Base-by-base conservation (phyloP, 768 basidiomycete genomes). In the Psilocybe cyanescens region DNA sequence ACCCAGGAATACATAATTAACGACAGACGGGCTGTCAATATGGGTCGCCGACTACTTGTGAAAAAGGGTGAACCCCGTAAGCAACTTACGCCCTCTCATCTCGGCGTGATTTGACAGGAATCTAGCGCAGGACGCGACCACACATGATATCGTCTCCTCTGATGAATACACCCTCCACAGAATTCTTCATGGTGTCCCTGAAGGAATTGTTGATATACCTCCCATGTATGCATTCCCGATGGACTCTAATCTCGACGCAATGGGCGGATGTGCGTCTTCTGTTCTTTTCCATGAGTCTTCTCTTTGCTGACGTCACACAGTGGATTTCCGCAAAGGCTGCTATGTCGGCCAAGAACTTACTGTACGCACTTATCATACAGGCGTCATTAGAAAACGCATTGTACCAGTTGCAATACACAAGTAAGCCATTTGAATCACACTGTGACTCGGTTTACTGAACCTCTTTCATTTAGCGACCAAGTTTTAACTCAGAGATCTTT, bases 261-360 rank as follows among this genome's bases (percentile, higher is more conserved):
- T 98, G 92, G 95, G 95, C 53, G 97, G 87, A 69, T 78, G 96
- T 97, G 68, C 75, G 91, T 81, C 29, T 41, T n/a, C 8, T 47
- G 46, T 33, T 56, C 11, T 31, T 47, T 3, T 49, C 24, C 51
- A 16, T n/a, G 1, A 4, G 50, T 56, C 11, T 17, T 29, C 9
- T 8, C 4, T 24, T 24, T 19, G 55, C 58, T 65, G 39, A 59
- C 30, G 60, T 58, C 62, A 50, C 63, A 45, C 45, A 81, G 96
- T 99, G 71, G 95, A 98, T 75, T 98, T 97, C 74, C 81, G 93
- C 59, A 99, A 99, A 77, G 97, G 97, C 2, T 99, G 97, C 71
- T 99, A 98, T 70, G 90, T 99, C 4, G 97, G 97, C 8, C 97
- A 99, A 79, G 97, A 99, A 69, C 81, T 99, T 44, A 98, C 96